phyloP scores from a whole-genome alignment of 2,329 filamentous ascomycete species.

The Fusarium cyanostomum region DNA sequence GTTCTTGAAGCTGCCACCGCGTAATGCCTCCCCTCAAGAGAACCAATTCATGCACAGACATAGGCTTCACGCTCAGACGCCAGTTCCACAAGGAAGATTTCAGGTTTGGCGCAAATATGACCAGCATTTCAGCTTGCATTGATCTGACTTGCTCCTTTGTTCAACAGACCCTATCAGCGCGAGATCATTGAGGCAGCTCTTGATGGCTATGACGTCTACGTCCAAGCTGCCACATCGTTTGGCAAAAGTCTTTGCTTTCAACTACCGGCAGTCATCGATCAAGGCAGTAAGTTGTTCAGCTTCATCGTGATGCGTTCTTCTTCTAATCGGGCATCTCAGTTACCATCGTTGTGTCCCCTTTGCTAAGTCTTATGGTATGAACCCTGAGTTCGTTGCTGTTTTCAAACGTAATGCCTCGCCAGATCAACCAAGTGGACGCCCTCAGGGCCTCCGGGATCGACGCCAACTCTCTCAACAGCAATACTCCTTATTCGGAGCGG shows the following conservation, averaged over 20 bases:
- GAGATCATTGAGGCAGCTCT: slow-evolving; percentile 88
- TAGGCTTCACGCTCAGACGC: slow-evolving; percentile 77
- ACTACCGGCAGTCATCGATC: slow-evolving; percentile 85
- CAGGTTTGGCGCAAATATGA: slow-evolving; percentile 59
- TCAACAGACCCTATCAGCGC: slow-evolving; percentile 77
- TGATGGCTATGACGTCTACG: slow-evolving; percentile 87
- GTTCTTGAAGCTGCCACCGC: slow-evolving; percentile 6
- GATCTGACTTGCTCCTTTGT: slow-evolving; percentile 1
- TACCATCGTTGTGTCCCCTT: slow-evolving; percentile 88
- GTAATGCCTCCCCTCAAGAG: slow-evolving; percentile 55
- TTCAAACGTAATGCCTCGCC: slow-evolving; percentile 21
- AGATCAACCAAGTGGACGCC: slow-evolving; percentile 92
- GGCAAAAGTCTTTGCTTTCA: slow-evolving; percentile 96
- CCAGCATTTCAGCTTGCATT: neutral
- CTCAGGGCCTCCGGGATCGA: slow-evolving; percentile 78
- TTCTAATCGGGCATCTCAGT: slow-evolving; percentile 59
- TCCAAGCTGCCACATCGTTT: slow-evolving; percentile 91
- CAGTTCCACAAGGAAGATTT: slow-evolving; percentile 81
- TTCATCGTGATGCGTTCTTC: neutral
- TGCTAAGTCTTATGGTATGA: slow-evolving; percentile 85
- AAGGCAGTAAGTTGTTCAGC: slow-evolving; percentile 73
- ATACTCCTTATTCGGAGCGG: slow-evolving; percentile 72
- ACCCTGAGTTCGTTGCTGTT: slow-evolving; percentile 25
- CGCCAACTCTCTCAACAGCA: slow-evolving; percentile 88
- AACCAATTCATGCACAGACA: slow-evolving; percentile 65